Base-by-base conservation (phyloP, 306 rosid genomes). In the Carpinus fangiana region DNA sequence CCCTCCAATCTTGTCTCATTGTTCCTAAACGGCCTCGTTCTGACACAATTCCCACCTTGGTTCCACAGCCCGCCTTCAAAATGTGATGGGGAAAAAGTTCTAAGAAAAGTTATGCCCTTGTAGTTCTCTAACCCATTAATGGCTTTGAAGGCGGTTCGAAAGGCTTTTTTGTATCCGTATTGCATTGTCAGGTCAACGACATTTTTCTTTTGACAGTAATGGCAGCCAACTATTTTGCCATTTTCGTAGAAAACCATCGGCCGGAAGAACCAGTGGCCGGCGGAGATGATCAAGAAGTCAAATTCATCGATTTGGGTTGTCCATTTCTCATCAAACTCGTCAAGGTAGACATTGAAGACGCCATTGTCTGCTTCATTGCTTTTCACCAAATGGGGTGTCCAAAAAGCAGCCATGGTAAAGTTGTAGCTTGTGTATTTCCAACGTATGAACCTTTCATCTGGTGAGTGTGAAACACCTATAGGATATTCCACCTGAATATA, bases 51-150 rank as follows among this genome's bases (percentile, higher is more conserved):
- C 50, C 99, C 98, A 6, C 98, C 99, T 10, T 85, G 0, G 78
- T 93, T 88, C 98, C 98, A 96, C 28, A 74, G 1, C 55, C 99
- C 99, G 77, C 83, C 82, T 67, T 96, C 99, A 79, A 93, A 93
- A 84, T 96, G 99, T 2, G 93, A 80, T 0, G 99, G 98, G 12
- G 97, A 84, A 74, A 78, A 93, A 21, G 96, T 90, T 80, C 99
- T 87, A 0, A 96, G 78, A 34, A 85, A 84, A 0, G 90, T 88
- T 61, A 81, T 81, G 2, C 99, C 99, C 80, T 84, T 90, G 45
- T 68, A 93, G 13, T 83, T 88, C 23, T 90, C 48, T 48, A 88
- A 52, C 53, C 47, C 87, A 65, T 89, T 89, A 26, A 95, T 86
- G 80, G 94, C 91, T 71, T 34, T 91, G 5, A 95, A 78, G 13